Base-by-base conservation (phyloP, 305 asterid genomes). In the Vinca major region DNA sequence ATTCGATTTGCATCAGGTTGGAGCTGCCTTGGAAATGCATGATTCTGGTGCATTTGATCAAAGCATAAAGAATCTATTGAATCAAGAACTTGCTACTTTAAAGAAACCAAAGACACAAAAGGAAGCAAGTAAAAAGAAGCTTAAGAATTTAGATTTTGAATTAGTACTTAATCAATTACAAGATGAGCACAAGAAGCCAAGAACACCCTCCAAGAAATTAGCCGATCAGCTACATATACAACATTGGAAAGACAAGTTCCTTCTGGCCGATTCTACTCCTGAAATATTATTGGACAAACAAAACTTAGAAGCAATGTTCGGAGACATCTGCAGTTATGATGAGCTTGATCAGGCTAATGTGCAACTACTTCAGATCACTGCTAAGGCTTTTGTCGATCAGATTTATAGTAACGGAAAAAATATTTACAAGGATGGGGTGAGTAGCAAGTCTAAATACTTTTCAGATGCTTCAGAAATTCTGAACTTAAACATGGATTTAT, bases 381-480 rank as follows among this genome's bases (percentile, higher is more conserved):
- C 89, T 57, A 83, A 84, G 78, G 85, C 81, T 39, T 75, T 86
- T 26, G 74, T 79, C 1, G 94, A 89, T 77, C 85, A 78, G 67
- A 77, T 82, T 75, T 78, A 76, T 78, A 41, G 78, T 21, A 79
- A 80, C 67, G 75, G 81, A 80, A 79, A 74, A 21, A 56, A 63
- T 68, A 21, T 19, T 53, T 17, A 73, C 4, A 66, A 64, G 62
- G 75, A 79, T 50, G 64, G 71, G 33, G 52, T 66, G 43, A 56
- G 58, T 71, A 65, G 71, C 2, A 83, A 81, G 66, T 68, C 82
- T 45, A 79, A 72, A 67, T 83, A 86, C 33, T 85, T 85, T 81
- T 78, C 91, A 33, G 77, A 76, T 77, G 85, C 88, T 66, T 74
- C 87, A 72, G 87, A 89, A 68, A 68, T 80, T 69, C 54, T 89